Evolutionary conservation across 176 grass and related monocot genomes (phyloP).

Genomic region (Eragrostis curvula): DNA sequence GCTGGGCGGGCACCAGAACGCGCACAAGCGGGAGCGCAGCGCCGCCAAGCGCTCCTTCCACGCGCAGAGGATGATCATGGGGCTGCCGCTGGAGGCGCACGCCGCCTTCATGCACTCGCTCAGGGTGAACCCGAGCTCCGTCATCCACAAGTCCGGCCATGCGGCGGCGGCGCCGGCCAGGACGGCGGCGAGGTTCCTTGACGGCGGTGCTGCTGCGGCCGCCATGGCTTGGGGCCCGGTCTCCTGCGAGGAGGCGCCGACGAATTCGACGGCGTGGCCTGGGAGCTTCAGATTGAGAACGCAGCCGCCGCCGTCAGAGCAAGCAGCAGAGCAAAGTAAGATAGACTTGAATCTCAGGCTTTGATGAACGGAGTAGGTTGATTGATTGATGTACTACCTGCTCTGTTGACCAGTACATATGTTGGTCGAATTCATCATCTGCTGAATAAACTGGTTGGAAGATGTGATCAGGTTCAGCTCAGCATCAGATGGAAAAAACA

Average conservation of each 20-base stretch:
- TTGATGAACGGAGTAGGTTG: slow-evolving; percentile 46
- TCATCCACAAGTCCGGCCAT: slow-evolving; percentile 45
- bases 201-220: neutral
- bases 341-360: slow-evolving; percentile 85
- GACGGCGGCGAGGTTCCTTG: slow-evolving; percentile 49
- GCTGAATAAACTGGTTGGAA: slow-evolving; percentile 54
- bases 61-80: slow-evolving; percentile 69
- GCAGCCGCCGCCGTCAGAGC: slow-evolving; percentile 35
- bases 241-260: slow-evolving; percentile 50
- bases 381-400: slow-evolving; percentile 24
- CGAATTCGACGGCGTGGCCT: slow-evolving; percentile 54
- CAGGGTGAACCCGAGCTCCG: slow-evolving; percentile 49
- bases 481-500: slow-evolving; percentile 20
- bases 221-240: slow-evolving; percentile 43
- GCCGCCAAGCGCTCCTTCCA: slow-evolving; percentile 68
- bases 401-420: slow-evolving; percentile 27
- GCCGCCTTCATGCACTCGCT: slow-evolving; percentile 63
- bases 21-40: slow-evolving; percentile 87
- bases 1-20: slow-evolving; percentile 87
- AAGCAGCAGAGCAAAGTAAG: slow-evolving; percentile 61
- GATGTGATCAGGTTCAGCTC: slow-evolving; percentile 42
- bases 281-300: slow-evolving; percentile 68
- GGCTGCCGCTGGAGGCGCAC: slow-evolving; percentile 72
- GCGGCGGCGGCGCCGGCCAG: slow-evolving; percentile 14
- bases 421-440: slow-evolving; percentile 37